Percentiles rank a stretch among this genome's conserved stretches.
Conservation (phyloP, 1,284 basidiomycete species). For the Apiotrichum mycotoxinovorans region DNA sequence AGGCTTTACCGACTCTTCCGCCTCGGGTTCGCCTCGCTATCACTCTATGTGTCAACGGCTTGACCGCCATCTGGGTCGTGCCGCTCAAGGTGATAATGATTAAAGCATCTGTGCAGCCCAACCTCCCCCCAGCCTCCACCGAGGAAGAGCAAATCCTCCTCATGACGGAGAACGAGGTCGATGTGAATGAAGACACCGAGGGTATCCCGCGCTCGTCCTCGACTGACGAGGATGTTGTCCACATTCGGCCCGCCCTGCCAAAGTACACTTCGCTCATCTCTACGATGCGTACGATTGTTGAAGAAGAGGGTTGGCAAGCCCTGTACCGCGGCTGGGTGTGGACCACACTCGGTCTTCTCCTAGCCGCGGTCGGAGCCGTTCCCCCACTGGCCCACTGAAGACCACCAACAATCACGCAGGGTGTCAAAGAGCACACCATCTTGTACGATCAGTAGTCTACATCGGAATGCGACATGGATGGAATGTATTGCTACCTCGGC, state of each 20-base stretch:
- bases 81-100: conserved; percentile 78
- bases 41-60: conserved; percentile 39
- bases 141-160: conserved; percentile 53
- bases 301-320: conserved; percentile 72
- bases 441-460: too few relatives aligned
- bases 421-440: too few relatives aligned
- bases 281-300: conserved; percentile 68
- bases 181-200: conserved; percentile 56
- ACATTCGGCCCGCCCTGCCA: conserved; percentile 72
- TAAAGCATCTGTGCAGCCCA: conserved; percentile 75
- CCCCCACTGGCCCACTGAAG: neutral
- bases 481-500: too few relatives aligned
- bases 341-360: conserved; percentile 56
- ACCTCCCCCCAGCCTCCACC: conserved; percentile 60
- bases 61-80: conserved; percentile 64
- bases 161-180: conserved; percentile 52
- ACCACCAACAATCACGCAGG: too few relatives aligned
- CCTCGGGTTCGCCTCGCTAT: neutral
- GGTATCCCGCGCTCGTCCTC: neutral
- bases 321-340: conserved; percentile 85
- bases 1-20: neutral
- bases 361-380: neutral
- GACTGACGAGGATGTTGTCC: conserved; percentile 79
- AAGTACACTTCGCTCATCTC: conserved; percentile 74
- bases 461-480: too few relatives aligned